These are phyloP conservation scores for Fremontodendron californicum DNA, from an alignment of 345 rosid genomes.

Conservation along the genomic window DNA sequence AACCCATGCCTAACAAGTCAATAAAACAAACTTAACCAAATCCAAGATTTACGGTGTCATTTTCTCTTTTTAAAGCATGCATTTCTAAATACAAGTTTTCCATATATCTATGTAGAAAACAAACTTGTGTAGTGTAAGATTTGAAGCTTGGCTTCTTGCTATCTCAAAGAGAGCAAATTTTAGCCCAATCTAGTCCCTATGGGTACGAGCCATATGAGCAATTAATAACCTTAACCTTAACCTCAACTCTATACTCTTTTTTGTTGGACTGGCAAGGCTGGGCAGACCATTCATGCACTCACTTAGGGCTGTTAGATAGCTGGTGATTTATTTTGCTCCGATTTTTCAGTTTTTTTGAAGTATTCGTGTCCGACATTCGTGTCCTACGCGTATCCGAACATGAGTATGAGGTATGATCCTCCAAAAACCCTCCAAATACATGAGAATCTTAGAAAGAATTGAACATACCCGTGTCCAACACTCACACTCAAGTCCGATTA, in stretches of 20 bases:
- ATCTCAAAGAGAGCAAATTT: neutral
- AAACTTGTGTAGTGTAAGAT: neutral
- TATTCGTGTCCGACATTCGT: too few relatives aligned
- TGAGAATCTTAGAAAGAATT: too few relatives aligned
- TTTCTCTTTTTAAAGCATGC: neutral
- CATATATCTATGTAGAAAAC: neutral
- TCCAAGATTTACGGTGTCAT: neutral
- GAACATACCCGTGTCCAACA: too few relatives aligned
- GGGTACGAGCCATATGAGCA: neutral
- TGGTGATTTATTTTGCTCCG: too few relatives aligned
- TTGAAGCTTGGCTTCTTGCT: neutral
- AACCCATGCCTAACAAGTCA: neutral
- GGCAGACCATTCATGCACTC: too few relatives aligned
- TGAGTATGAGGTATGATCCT: too few relatives aligned
- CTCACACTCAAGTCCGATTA: too few relatives aligned
- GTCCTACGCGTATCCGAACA: too few relatives aligned
- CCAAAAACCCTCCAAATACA: too few relatives aligned
- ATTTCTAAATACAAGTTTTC: neutral
- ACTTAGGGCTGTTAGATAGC: too few relatives aligned
- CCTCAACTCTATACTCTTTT: neutral
- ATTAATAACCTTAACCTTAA: neutral
- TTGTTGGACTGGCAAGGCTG: neutral
- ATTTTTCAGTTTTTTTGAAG: too few relatives aligned
- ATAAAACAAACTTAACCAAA: neutral
- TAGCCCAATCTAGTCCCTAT: neutral